Conservation (phyloP, 179 eudicot genomes). For the Spergularia azorica region DNA sequence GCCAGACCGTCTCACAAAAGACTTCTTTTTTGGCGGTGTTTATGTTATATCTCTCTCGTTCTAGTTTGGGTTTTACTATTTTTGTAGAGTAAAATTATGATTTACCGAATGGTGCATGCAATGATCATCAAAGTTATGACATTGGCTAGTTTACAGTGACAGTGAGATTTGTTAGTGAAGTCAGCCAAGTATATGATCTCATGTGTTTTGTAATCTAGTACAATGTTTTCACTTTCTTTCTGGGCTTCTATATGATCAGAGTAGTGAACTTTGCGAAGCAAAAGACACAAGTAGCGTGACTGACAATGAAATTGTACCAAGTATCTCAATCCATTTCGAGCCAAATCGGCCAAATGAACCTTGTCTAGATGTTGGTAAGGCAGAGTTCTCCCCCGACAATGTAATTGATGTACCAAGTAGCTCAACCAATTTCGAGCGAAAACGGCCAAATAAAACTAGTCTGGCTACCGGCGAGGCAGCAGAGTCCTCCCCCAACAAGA, state of each 20-base stretch:
- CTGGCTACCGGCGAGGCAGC: neutral
- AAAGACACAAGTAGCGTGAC: neutral
- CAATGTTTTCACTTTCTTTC: too few species aligned
- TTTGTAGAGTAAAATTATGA: too few species aligned
- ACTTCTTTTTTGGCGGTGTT: too few species aligned
- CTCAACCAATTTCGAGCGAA: neutral
- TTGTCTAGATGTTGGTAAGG: neutral
- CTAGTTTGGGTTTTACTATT: too few species aligned
- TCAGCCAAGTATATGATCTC: too few species aligned
- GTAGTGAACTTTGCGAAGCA: neutral
- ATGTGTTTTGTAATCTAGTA: too few species aligned
- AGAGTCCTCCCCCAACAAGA: slow-evolving; percentile 9
- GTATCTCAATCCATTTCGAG: neutral
- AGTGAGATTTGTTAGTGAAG: too few species aligned
- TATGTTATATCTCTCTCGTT: too few species aligned
- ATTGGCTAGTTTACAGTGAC: too few species aligned
- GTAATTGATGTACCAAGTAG: neutral
- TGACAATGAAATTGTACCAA: neutral
- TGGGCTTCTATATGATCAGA: neutral
- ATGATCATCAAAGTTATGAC: too few species aligned
- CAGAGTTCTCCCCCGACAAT: slow-evolving; percentile 3
- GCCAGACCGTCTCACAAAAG: too few species aligned
- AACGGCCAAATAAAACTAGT: neutral
- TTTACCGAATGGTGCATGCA: too few species aligned
- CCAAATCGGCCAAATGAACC: neutral